phyloP scores from a whole-genome alignment of 192 early-diverging fungal genomes.

The Coemansia sp. region DNA sequence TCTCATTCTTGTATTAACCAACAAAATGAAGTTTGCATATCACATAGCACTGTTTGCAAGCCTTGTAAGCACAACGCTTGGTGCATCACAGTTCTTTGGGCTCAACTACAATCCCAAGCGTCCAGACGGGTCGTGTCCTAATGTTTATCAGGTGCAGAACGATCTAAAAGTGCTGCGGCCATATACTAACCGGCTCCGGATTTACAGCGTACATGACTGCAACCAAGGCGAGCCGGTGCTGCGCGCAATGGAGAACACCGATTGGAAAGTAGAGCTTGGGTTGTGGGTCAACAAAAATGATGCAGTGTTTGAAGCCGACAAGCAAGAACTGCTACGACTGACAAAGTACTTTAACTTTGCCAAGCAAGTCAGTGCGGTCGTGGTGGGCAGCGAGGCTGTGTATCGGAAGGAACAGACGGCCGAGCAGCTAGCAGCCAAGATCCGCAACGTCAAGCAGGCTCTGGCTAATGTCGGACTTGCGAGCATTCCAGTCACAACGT shows the following conservation, averaged over 20 bases:
- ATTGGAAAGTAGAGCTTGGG: constrained; percentile 58
- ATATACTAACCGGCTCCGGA: constrained; percentile 55
- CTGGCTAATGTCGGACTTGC: constrained; percentile 32
- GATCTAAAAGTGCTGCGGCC: constrained; percentile 59
- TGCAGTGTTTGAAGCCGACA: constrained; percentile 34
- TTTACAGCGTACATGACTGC: constrained; percentile 64
- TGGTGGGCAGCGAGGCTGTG: constrained; percentile 60
- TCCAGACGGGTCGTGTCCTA: constrained; percentile 56
- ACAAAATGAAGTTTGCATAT: constrained; percentile 9
- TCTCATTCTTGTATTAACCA: neutral
- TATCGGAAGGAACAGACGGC: constrained; percentile 54
- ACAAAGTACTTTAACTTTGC: constrained; percentile 33
- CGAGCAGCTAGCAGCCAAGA: constrained; percentile 40
- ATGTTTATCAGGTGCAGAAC: constrained; percentile 56
- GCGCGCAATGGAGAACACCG: constrained; percentile 58
- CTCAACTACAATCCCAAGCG: constrained; percentile 62
- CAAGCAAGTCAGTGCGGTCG: constrained; percentile 53
- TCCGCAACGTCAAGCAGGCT: constrained; percentile 43
- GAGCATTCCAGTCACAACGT: constrained; percentile 32
- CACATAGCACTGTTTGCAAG: constrained; percentile 15
- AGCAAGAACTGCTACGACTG: constrained; percentile 28
- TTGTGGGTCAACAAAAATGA: constrained; percentile 61
- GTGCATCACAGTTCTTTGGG: constrained; percentile 49
- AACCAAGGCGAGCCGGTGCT: constrained; percentile 58
- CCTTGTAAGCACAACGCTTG: constrained; percentile 15